Conservation (phyloP, 2,329 filamentous ascomycete species). For the Fusarium papillatum region DNA sequence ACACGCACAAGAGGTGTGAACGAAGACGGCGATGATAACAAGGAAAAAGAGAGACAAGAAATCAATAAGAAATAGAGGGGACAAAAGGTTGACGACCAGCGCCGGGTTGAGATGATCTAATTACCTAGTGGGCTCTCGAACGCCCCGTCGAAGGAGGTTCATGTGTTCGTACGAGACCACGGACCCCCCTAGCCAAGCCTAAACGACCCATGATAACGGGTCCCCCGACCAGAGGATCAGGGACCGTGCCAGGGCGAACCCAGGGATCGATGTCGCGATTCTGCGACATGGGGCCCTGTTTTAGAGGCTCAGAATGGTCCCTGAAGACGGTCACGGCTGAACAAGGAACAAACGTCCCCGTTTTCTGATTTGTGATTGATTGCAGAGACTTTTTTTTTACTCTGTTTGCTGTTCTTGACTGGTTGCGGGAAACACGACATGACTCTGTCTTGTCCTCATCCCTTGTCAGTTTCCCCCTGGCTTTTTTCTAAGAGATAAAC, state of each 20-base stretch:
- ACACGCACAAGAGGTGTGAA: constrained; percentile 10
- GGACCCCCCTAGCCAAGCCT: constrained; percentile 27
- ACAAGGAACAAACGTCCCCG: constrained; percentile 13
- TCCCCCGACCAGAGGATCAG: constrained; percentile 21
- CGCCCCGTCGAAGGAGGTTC: constrained; percentile 25
- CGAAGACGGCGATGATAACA: constrained; percentile 27
- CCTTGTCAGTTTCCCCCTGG: background rate
- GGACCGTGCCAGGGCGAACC: constrained; percentile 21
- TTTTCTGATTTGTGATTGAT: constrained; percentile 1
- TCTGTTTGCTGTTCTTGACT: constrained; percentile 4
- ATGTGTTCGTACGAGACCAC: constrained; percentile 28
- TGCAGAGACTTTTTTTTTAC: background rate
- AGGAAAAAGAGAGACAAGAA: constrained; percentile 16
- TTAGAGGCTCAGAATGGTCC: constrained; percentile 1
- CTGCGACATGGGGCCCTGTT: constrained; percentile 18
- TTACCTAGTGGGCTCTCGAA: constrained; percentile 32
- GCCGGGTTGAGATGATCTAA: constrained; percentile 35
- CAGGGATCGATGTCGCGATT: constrained; percentile 16
- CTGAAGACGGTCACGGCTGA: constrained; percentile 10
- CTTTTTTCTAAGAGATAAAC: constrained; percentile 16
- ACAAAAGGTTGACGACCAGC: constrained; percentile 18
- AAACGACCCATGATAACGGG: constrained; percentile 31
- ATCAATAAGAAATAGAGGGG: constrained; percentile 40
- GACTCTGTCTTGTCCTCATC: background rate
- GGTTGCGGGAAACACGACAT: constrained; percentile 12